These are phyloP conservation scores for Fusarium anguioides DNA, from an alignment of 2,329 filamentous ascomycete species.

Conservation along the genomic window DNA sequence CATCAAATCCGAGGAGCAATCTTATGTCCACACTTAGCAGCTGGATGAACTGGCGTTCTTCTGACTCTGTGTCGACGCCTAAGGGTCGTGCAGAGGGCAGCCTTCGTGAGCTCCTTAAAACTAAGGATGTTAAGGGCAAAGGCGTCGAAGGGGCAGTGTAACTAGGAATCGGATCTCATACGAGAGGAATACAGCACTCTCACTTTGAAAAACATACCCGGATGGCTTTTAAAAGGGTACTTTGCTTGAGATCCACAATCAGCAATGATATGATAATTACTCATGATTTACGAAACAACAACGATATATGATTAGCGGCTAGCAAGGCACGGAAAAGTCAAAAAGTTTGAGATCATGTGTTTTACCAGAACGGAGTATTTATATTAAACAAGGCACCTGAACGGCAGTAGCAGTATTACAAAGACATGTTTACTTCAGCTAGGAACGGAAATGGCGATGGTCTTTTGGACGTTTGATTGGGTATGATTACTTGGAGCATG, in stretches of 20 bases:
- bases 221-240: not conserved
- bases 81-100: conserved; percentile 66
- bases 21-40: conserved; percentile 55
- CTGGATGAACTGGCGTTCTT: conserved; percentile 60
- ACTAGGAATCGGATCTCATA: not conserved
- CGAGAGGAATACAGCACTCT: conserved; percentile 47
- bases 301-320: conserved; percentile 5
- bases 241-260: conserved; percentile 4
- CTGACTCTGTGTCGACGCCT: conserved; percentile 38
- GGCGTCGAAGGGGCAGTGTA: conserved; percentile 40
- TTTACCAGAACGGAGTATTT: conserved; percentile 4
- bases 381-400: not conserved
- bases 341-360: conserved; percentile 29
- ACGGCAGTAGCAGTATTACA: not conserved
- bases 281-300: conserved; percentile 41
- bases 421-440: not conserved
- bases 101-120: conserved; percentile 63
- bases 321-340: conserved; percentile 13
- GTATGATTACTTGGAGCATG: not conserved
- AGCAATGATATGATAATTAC: conserved; percentile 37
- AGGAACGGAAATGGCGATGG: not conserved
- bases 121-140: conserved; percentile 51
- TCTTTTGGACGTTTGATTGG: not conserved
- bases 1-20: conserved; percentile 42
- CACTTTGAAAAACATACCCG: conserved; percentile 4